phyloP scores from a whole-genome alignment of 176 grass and related monocot genomes.

The Guadua angustifolia region DNA sequence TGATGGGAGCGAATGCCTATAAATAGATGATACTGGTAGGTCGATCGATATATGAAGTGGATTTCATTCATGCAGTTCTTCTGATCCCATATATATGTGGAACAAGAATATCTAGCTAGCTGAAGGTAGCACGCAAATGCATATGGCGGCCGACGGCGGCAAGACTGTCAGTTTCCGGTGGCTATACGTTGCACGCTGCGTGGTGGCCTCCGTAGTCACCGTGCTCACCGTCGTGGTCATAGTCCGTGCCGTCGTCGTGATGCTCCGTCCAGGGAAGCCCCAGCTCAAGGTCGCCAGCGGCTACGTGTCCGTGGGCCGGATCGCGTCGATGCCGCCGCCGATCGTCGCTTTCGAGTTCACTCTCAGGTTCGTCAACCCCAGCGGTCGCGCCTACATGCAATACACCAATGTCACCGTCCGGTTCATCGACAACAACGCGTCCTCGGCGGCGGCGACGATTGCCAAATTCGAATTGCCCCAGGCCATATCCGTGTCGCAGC shows the following conservation, averaged over 20 bases:
- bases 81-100: too few species aligned
- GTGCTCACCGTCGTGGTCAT: constrained; percentile 15
- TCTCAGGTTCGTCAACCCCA: constrained; percentile 21
- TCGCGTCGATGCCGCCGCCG: constrained; percentile 8
- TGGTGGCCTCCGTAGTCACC: constrained; percentile 1
- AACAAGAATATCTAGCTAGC: too few species aligned
- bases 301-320: neutral
- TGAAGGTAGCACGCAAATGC: neutral
- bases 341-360: neutral
- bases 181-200: constrained; percentile 3
- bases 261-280: constrained; percentile 17
- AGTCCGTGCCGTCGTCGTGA: constrained; percentile 9
- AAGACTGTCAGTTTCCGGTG: constrained; percentile 10
- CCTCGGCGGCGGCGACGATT: neutral
- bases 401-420: neutral
- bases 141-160: neutral
- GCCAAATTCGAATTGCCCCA: neutral
- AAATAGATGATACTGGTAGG: too few species aligned
- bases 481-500: neutral
- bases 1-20: too few species aligned
- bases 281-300: neutral
- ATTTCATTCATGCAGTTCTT: too few species aligned
- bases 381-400: neutral
- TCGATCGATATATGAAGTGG: too few species aligned
- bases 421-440: neutral